These are phyloP conservation scores for Erucastrum elatum DNA, from an alignment of 345 rosid genomes.

Conservation along the genomic window DNA sequence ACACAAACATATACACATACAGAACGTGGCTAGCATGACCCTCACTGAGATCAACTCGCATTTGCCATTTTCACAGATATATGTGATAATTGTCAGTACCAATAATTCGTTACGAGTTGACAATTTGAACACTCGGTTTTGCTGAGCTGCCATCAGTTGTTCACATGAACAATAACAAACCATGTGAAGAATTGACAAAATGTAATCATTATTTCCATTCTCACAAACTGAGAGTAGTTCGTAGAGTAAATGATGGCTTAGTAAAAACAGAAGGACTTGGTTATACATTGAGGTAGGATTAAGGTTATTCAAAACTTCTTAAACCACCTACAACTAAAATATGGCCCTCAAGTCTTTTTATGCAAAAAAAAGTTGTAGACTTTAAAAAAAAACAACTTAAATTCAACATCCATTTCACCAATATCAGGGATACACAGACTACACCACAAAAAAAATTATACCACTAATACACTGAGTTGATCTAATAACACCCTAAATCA, in stretches of 20 bases:
- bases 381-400: no score
- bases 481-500: neutral
- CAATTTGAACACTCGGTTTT: neutral
- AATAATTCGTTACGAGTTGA: neutral
- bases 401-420: neutral
- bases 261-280: neutral
- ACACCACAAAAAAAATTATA: neutral
- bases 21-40: slow-evolving; percentile 17
- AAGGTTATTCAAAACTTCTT: neutral
- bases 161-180: slow-evolving; percentile 3
- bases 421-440: neutral
- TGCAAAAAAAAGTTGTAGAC: no score
- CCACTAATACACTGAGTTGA: neutral
- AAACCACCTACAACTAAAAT: no score
- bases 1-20: neutral
- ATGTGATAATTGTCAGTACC: neutral
- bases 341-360: no score
- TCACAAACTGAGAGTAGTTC: neutral
- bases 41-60: slow-evolving; percentile 16
- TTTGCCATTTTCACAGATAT: neutral
- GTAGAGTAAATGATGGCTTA: neutral
- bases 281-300: neutral
- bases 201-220: neutral
- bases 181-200: neutral
- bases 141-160: slow-evolving; percentile 11